phyloP scores from a whole-genome alignment of 345 rosid species.

The Stellera chamaejasme region DNA sequence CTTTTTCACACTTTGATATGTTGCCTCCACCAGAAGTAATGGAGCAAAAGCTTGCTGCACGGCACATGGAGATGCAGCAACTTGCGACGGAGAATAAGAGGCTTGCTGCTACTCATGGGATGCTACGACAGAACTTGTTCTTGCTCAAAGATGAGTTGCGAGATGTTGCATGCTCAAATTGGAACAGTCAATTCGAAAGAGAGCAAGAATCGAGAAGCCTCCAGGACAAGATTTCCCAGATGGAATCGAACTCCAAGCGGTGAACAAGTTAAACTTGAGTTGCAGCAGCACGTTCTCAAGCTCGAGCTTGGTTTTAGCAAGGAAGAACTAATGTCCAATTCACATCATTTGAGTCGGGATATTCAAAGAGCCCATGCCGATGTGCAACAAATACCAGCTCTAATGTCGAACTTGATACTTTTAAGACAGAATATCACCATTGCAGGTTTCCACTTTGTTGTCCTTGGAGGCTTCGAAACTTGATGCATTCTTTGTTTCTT shows the following conservation, averaged over 20 bases:
- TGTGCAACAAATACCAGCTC: slow-evolving; percentile 68
- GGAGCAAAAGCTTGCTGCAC: slow-evolving; percentile 84
- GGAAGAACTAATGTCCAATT: slow-evolving; percentile 81
- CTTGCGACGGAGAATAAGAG: slow-evolving; percentile 90
- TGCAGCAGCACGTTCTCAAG: slow-evolving; percentile 74
- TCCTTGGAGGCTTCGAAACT: slow-evolving; percentile 4
- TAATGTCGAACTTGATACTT: slow-evolving; percentile 76
- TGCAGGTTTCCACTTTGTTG: slow-evolving; percentile 56
- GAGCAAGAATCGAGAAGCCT: slow-evolving; percentile 69
- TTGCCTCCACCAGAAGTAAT: slow-evolving; percentile 73
- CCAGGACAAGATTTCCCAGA: slow-evolving; percentile 54
- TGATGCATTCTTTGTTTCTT: neutral
- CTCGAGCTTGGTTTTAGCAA: slow-evolving; percentile 52
- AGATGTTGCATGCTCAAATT: slow-evolving; percentile 64
- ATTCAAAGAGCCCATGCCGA: slow-evolving; percentile 68
- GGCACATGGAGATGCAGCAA: slow-evolving; percentile 77
- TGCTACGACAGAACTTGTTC: slow-evolving; percentile 77
- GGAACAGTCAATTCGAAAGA: slow-evolving; percentile 70
- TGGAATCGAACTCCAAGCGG: slow-evolving; percentile 73
- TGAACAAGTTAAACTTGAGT: slow-evolving; percentile 57
- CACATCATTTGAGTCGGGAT: slow-evolving; percentile 67
- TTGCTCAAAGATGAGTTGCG: slow-evolving; percentile 92
- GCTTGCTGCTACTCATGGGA: slow-evolving; percentile 72
- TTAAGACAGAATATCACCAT: slow-evolving; percentile 87
- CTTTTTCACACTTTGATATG: slow-evolving; percentile 57